These are phyloP conservation scores for Thymus quinquecostatus DNA, from an alignment of 257 asterid genomes.

Conservation along the genomic window DNA sequence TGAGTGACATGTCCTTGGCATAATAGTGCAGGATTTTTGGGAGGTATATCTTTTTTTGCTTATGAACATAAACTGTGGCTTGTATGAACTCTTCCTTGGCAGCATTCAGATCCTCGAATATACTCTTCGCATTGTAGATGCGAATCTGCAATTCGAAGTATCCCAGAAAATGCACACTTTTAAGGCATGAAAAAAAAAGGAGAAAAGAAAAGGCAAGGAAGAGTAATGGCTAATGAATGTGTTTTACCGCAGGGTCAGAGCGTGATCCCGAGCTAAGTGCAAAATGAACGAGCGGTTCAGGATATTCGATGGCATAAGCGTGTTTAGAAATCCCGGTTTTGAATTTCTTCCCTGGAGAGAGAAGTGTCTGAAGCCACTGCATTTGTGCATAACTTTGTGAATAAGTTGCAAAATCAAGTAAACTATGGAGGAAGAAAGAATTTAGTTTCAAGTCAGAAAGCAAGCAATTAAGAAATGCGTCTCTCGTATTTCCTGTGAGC, in stretches of 20 bases:
- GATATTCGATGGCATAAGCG: slow-evolving; percentile 69
- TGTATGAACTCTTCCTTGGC: slow-evolving; percentile 80
- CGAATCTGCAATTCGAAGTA: slow-evolving; percentile 58
- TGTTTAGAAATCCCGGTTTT: slow-evolving; percentile 55
- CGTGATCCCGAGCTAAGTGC: slow-evolving; percentile 83
- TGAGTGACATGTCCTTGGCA: slow-evolving; percentile 81
- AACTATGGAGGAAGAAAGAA: not conserved
- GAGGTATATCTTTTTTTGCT: slow-evolving; percentile 65
- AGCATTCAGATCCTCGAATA: slow-evolving; percentile 67
- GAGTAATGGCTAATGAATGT: not conserved
- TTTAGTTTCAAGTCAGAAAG: not conserved
- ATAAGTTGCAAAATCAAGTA: slow-evolving; percentile 15
- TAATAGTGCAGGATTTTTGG: slow-evolving; percentile 65
- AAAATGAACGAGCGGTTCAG: slow-evolving; percentile 88
- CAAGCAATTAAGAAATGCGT: not conserved
- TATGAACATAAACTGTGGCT: slow-evolving; percentile 57
- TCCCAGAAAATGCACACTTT: not conserved
- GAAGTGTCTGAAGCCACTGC: slow-evolving; percentile 84
- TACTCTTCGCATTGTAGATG: slow-evolving; percentile 56
- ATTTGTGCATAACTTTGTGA: slow-evolving; percentile 29
- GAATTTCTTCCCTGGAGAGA: slow-evolving; percentile 78
- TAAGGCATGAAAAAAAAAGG: not conserved
- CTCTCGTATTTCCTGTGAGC: not conserved
- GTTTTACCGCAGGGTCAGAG: slow-evolving; percentile 82
- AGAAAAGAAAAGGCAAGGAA: not conserved